phyloP scores from a whole-genome alignment of 2,329 filamentous ascomycete species.

The Aspergillus sp. region DNA sequence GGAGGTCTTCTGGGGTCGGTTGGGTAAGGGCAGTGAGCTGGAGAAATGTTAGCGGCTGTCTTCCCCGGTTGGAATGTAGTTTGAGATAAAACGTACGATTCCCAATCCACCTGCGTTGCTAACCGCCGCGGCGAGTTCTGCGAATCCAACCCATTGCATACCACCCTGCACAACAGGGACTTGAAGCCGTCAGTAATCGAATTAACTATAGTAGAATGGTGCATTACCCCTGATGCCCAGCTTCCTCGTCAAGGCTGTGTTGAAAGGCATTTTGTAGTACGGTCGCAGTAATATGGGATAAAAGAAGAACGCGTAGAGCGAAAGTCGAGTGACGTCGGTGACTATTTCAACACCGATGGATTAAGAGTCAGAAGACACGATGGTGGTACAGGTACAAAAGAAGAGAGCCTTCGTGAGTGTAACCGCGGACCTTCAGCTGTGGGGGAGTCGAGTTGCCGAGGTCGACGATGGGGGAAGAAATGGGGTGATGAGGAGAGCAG shows the following conservation, averaged over 20 bases:
- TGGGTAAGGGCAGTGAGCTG: constrained; percentile 68
- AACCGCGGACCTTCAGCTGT: constrained; percentile 22
- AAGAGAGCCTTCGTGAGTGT: constrained; percentile 1
- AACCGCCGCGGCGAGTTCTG: constrained; percentile 50
- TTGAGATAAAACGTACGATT: constrained; percentile 36
- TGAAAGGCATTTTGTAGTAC: constrained; percentile 55
- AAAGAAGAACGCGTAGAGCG: constrained; percentile 1
- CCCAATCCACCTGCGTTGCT: constrained; percentile 51
- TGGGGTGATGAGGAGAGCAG: background rate
- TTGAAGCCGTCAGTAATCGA: constrained; percentile 14
- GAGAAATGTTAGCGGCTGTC: background rate
- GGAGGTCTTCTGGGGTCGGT: constrained; percentile 84
- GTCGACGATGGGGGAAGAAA: constrained; percentile 6
- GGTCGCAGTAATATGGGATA: constrained; percentile 1
- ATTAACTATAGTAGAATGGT: background rate
- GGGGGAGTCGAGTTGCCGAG: constrained; percentile 28
- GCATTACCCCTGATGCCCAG: constrained; percentile 48
- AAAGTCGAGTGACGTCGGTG: constrained; percentile 2
- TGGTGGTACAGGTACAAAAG: background rate
- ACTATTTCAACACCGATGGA: background rate
- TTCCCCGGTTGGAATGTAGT: background rate
- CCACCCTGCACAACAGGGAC: constrained; percentile 48
- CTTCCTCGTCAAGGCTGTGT: constrained; percentile 58
- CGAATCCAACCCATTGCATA: constrained; percentile 55
- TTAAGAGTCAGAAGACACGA: background rate